Evolutionary conservation across 208 protist genomes (phyloP), one percentile per base, ranked within the genome.

Genomic region (Crithidia sp.): DNA sequence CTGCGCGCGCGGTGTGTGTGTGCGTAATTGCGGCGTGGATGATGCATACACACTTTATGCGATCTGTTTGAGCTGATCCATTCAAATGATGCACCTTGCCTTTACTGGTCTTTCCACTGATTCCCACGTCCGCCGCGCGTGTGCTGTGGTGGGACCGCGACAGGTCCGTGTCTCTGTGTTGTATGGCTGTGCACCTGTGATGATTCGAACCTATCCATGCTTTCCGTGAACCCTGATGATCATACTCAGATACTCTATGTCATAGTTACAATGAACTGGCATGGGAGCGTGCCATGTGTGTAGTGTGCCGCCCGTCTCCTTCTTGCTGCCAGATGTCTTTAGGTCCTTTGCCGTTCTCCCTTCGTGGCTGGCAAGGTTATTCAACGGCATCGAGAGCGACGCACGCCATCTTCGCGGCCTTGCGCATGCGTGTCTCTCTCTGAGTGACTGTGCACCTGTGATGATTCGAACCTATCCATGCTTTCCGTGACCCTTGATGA

Each of bases 31-130:
- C 16, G 39, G 39, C 49, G 37, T 40, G 19, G 66, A 61, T 59
- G 66, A 71, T 71, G 54, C 4, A 36, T 14, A 28, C 13, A 53
- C 17, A 71, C 66, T 61, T 62, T 67, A 77, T 71, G 72, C 72
- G 72, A 66, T 77, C 72, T 77, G 72, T 77, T 77, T 77, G 72
- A 77, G 43, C 65, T 71, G 65, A 65, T 52, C 61, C 62, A 36
- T 36, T 76, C 8, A 61, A 68, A 56, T 76, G 71, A 76, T 69
- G 70, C 61, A 64, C 50, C 13, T 63, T 66, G 49, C 13, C 50
- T 44, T 52, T 19, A 9, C 57, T 62, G 71, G 61, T 55, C 55
- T 44, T 66, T 49, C 71, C 6, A 57, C 71, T 69, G 71, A 69
- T 64, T 36, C 45, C 40, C 44, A 28, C 36, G 4, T 56, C 19